Evolutionary conservation across 352 stramenopile genomes (phyloP).

Genomic region (Pythium scleroteichum): DNA sequence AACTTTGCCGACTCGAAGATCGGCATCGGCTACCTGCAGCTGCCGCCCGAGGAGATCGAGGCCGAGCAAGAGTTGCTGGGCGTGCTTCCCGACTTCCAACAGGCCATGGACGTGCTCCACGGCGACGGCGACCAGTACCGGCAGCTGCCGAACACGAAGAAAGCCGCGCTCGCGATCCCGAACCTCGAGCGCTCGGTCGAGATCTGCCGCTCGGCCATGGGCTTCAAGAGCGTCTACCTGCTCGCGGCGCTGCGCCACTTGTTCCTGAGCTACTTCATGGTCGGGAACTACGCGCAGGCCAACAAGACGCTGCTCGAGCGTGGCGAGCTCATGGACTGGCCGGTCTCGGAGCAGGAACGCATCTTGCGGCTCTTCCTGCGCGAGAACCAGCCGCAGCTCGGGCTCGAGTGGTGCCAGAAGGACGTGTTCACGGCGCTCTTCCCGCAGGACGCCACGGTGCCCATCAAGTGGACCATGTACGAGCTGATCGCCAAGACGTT

Average conservation of each 20-base stretch:
- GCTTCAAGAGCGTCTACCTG: conserved; percentile 66
- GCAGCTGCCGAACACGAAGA: conserved; percentile 48
- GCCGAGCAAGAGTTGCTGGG: conserved; percentile 64
- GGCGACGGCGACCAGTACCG: conserved; percentile 39
- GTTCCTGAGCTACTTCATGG: conserved; percentile 61
- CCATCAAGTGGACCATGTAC: conserved; percentile 74
- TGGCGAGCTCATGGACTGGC: conserved; percentile 74
- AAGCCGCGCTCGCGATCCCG: conserved; percentile 49
- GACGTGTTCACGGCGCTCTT: conserved; percentile 52
- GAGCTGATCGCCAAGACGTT: conserved; percentile 60
- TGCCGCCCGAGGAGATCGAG: conserved; percentile 62
- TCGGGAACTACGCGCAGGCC: conserved; percentile 51
- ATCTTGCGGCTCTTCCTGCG: conserved; percentile 65
- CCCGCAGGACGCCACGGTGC: conserved; percentile 59
- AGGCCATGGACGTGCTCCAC: conserved; percentile 55
- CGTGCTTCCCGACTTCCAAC: conserved; percentile 71
- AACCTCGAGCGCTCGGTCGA: conserved; percentile 66
- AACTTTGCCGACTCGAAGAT: conserved; percentile 56
- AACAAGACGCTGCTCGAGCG: conserved; percentile 64
- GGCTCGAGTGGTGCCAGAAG: conserved; percentile 57
- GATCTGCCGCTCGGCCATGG: conserved; percentile 79
- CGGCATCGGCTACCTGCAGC: conserved; percentile 63
- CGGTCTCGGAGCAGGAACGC: conserved; percentile 65
- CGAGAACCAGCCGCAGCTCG: conserved; percentile 45
- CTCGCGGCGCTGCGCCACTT: conserved; percentile 63